Evolutionary conservation across 345 rosid genomes (phyloP).

Genomic region (Excoecaria agallocha): DNA sequence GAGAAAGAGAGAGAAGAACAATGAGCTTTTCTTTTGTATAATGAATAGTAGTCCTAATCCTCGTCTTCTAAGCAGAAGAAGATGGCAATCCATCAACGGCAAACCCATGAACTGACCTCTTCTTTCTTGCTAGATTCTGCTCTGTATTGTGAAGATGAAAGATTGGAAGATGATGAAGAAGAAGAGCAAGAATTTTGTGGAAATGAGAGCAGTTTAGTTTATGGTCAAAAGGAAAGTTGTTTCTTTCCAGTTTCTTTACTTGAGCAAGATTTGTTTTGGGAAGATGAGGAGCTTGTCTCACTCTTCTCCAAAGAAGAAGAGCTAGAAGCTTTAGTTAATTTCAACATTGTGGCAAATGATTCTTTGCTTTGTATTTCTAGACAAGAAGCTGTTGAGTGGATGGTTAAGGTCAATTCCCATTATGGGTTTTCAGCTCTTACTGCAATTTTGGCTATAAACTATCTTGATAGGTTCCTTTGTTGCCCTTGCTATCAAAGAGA

Average conservation of each 20-base stretch:
- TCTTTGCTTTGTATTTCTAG: conserved; percentile 15
- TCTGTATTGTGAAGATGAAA: conserved; percentile 34
- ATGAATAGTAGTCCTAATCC: conserved; percentile 19
- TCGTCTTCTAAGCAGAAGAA: conserved; percentile 40
- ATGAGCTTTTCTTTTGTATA: conserved; percentile 22
- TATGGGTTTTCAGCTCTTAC: conserved; percentile 31
- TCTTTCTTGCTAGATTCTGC: conserved; percentile 17
- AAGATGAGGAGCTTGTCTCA: conserved; percentile 66
- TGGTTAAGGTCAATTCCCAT: conserved; percentile 22
- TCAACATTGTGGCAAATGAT: conserved; percentile 10
- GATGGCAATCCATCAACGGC: conserved; percentile 8
- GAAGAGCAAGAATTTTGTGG: not conserved
- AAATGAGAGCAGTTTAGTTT: not conserved
- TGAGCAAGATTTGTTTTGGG: conserved; percentile 73
- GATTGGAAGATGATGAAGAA: conserved; percentile 27
- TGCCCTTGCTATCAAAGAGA: conserved; percentile 16
- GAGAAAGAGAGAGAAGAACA: conserved; percentile 12
- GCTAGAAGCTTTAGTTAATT: conserved; percentile 16
- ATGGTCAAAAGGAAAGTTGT: not conserved
- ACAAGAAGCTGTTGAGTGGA: conserved; percentile 29
- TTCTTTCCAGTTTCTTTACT: conserved; percentile 38
- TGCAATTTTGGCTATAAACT: conserved; percentile 24
- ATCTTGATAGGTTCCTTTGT: conserved; percentile 29
- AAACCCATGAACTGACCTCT: conserved; percentile 5
- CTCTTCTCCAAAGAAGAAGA: conserved; percentile 62